phyloP scores from a whole-genome alignment of 257 asterid species.

The Solanum arcanum region DNA sequence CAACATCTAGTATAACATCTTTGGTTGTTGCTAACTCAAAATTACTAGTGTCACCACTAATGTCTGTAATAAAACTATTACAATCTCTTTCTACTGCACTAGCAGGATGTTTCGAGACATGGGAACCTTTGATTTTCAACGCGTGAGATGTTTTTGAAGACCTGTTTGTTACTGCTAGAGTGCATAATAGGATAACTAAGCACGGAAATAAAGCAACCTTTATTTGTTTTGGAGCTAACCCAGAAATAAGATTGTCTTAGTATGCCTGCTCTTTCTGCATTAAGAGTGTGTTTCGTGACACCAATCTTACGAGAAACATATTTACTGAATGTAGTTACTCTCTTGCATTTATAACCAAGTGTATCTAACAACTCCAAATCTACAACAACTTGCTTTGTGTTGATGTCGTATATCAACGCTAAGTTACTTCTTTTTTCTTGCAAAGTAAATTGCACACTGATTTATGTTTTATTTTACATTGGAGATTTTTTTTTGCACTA shows the following conservation, averaged over 20 bases:
- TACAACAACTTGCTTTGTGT: not conserved
- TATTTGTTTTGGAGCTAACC: not conserved
- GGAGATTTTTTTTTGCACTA: no score
- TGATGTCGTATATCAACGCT: not conserved
- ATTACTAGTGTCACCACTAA: not conserved
- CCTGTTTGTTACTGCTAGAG: slow-evolving; percentile 1
- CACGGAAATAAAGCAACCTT: slow-evolving; percentile 10
- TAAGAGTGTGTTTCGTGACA: not conserved
- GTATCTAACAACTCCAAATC: not conserved
- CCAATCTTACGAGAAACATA: not conserved
- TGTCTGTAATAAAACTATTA: slow-evolving; percentile 10
- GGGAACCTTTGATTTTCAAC: not conserved
- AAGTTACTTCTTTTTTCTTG: no score
- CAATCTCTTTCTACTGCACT: slow-evolving; percentile 4
- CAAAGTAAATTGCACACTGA: not conserved
- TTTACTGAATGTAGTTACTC: not conserved
- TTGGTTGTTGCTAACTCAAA: slow-evolving; percentile 1
- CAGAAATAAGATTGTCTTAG: not conserved
- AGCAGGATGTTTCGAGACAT: not conserved
- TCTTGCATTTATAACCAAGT: not conserved
- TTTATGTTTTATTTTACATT: no score
- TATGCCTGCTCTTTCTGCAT: not conserved
- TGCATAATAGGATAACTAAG: slow-evolving; percentile 12
- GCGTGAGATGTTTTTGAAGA: slow-evolving; percentile 11
- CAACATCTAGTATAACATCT: not conserved